A percentile compares a stretch with the other conserved stretches of the same genome.
phyloP scores from a whole-genome alignment of 108 stramenopile genomes.

The Fistulifera solaris region DNA sequence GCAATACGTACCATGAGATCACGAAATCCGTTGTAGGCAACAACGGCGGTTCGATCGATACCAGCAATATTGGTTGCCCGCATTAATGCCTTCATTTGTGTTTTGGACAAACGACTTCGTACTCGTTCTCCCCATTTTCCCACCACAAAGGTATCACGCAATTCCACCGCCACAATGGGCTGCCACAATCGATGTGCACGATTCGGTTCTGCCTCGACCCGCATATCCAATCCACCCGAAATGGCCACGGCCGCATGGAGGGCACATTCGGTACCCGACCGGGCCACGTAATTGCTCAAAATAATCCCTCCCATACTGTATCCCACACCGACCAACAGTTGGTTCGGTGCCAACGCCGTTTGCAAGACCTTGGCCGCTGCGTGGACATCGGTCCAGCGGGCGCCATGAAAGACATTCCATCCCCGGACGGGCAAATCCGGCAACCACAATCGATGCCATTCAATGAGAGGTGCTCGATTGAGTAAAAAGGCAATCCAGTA shows the following conservation, averaged over 20 bases:
- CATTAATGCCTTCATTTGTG: slow-evolving; percentile 44
- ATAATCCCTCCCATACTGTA: slow-evolving; percentile 85
- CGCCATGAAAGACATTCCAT: slow-evolving; percentile 84
- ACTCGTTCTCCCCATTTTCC: slow-evolving; percentile 64
- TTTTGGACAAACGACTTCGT: slow-evolving; percentile 34
- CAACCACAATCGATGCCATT: slow-evolving; percentile 52
- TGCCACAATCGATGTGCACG: slow-evolving; percentile 85
- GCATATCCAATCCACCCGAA: slow-evolving; percentile 80
- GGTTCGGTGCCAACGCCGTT: slow-evolving; percentile 27
- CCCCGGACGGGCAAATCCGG: slow-evolving; percentile 57
- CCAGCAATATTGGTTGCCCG: slow-evolving; percentile 58
- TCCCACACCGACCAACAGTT: slow-evolving; percentile 65
- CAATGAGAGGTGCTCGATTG: slow-evolving; percentile 20
- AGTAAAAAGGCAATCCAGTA: slow-evolving; percentile 70
- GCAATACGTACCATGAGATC: slow-evolving; percentile 22
- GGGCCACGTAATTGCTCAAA: slow-evolving; percentile 75
- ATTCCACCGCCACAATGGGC: slow-evolving; percentile 66
- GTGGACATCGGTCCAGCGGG: slow-evolving; percentile 73
- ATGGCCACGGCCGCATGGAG: slow-evolving; percentile 71
- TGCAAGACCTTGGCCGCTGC: slow-evolving; percentile 50
- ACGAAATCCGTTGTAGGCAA: slow-evolving; percentile 67
- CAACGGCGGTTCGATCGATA: slow-evolving; percentile 62
- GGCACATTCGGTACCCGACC: slow-evolving; percentile 47
- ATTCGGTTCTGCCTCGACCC: slow-evolving; percentile 40
- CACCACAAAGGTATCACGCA: slow-evolving; percentile 51